phyloP scores from a whole-genome alignment of 23 red algal genomes.

The Gracilaria caudata region DNA sequence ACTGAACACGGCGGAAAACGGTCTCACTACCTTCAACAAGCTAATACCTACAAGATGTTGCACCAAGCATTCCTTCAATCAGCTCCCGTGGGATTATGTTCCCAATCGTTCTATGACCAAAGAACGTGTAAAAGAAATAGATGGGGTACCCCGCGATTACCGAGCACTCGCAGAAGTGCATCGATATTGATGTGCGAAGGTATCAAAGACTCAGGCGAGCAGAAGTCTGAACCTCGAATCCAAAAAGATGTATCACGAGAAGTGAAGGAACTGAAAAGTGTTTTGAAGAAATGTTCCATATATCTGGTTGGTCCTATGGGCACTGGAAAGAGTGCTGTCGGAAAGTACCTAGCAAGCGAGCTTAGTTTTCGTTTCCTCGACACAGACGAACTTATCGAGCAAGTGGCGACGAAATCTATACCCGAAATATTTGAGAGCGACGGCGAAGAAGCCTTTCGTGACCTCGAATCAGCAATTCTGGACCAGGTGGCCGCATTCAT shows the following conservation, averaged over 20 bases:
- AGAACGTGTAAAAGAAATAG: not conserved
- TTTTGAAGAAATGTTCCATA: constrained; percentile 67
- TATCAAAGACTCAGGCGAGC: not conserved
- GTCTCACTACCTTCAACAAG: not conserved
- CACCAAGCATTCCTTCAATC: not conserved
- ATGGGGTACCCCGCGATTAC: not conserved
- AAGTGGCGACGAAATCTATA: constrained; percentile 48
- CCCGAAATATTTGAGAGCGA: constrained; percentile 79
- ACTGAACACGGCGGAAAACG: not conserved
- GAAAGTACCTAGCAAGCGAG: constrained; percentile 51
- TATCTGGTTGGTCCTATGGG: constrained; percentile 96
- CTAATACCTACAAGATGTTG: not conserved
- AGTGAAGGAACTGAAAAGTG: constrained; percentile 43
- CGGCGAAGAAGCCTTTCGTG: constrained; percentile 87
- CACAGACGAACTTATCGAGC: constrained; percentile 79
- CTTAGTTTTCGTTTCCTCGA: constrained; percentile 81
- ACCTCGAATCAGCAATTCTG: constrained; percentile 74
- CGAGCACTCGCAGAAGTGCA: not conserved
- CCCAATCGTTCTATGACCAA: not conserved
- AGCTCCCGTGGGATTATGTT: not conserved
- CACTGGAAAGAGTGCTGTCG: constrained; percentile 78
- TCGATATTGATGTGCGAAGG: constrained; percentile 9
- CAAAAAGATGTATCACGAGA: not conserved
- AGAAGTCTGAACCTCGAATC: not conserved
- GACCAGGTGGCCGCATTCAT: constrained; percentile 61